Evolutionary conservation across 1,139 yeast species (phyloP), one percentile per base, ranked within the genome.

Genomic region (Sugiyamaella pinicola): DNA sequence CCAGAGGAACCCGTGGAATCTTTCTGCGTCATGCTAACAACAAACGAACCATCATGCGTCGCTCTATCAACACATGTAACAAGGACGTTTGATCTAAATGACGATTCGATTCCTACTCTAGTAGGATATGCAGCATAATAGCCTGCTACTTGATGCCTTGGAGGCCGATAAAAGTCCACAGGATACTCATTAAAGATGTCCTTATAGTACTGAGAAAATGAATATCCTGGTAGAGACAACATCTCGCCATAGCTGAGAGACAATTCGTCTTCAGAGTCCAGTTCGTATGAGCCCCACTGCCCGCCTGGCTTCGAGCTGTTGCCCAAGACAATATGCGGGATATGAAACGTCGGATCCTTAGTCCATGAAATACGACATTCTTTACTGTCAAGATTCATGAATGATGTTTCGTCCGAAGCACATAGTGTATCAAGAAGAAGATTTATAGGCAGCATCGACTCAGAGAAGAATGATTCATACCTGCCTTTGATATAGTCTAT

Each of bases 201-300:
- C 9, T 28, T 22, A 43, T 56, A 62, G 49, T 47, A 66, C 33
- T 67, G 61, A 0, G 69, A 52, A 42, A 69, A 67, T 3, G 70
- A 54, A 47, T 52, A 66, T 3, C 65, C 69, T 1, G 74, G 74
- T 35, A 70, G 51, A 12, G 72, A 66, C 26, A 70, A 60, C 70
- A 68, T 69, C 53, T 69, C 72, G 2, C 69, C 69, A 50, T 69
- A 70, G 49, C 71, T 66, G 42, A 70, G 57, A 3, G 64, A 63
- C 34, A 59, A 54, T 22, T 62, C 62, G n/a, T 54, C 55, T 38
- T 61, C 63, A 1, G 57, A 51, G 6, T 55, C 61, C 4, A 58
- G 53, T 18, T 48, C 54, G 8, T 49, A 47, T 2, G 61, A 55
- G 4, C 67, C 61, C 74, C 74, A 70, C 50, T 70, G 74, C 1